Base-by-base conservation (phyloP, 768 basidiomycete species). In the Ramaria rubella region DNA sequence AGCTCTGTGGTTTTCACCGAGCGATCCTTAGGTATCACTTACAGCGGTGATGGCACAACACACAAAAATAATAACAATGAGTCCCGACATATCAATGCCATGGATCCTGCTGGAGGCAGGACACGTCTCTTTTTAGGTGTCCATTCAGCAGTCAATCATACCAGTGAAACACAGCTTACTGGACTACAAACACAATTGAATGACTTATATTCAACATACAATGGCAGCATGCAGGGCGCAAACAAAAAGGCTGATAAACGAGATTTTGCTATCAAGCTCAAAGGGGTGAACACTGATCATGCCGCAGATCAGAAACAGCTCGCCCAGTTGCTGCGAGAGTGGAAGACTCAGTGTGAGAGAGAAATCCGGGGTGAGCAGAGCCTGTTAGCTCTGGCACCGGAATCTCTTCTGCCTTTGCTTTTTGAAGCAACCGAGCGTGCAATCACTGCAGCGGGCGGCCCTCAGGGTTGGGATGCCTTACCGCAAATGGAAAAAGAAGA, bases 301-400 rank as follows among this genome's bases (percentile, higher is more conserved):
- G 68, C 67, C 1, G 59, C 58, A 14, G 70, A 70, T 40, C 67
- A 66, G 27, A 69, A 67, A 58, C 66, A 68, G 56, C 57, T 61
- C 17, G 50, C 59, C 3, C 36, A 57, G 5, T 44, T 63, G 4
- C 52, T 63, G 14, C 1, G 23, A 19, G 61, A 49, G 17, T 56
- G 34, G 50, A 61, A 64, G 48, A 31, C 24, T n/a, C 15, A 6
- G 14, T 26, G 29, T 14, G 45, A 46, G 8, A 38, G 50, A 24
- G 24, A 45, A 4, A 17, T 42, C 23, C 62, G 52, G 6, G 60
- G 59, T 2, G 29, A 58, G 21, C 21, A 52, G 14, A 36, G 31
- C 31, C 40, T 55, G 21, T 12, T 12, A 44, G 42, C 15, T n/a
- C 42, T 58, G 7, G 26, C 36, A 23, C 19, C 19, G 1, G 29